phyloP scores from a whole-genome alignment of 1,139 yeast species.

The Nadsonia commutata region DNA sequence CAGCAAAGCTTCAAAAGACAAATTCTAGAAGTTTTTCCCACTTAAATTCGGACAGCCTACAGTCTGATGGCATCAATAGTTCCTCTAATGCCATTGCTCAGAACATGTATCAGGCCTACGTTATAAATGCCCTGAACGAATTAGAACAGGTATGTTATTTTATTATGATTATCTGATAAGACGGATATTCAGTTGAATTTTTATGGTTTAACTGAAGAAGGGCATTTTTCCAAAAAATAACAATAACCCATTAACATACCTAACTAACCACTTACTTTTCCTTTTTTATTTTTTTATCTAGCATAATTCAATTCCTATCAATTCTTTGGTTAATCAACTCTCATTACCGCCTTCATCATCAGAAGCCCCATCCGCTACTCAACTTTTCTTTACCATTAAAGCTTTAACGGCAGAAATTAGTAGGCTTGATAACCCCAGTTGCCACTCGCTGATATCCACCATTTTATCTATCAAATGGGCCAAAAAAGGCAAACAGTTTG shows the following conservation, averaged over 20 bases:
- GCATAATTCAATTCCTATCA: slow-evolving; percentile 30
- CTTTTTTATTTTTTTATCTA: slow-evolving; percentile 16
- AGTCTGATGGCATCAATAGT: not conserved
- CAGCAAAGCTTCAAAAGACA: not conserved
- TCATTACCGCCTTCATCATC: slow-evolving; percentile 27
- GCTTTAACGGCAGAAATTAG: slow-evolving; percentile 38
- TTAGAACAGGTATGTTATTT: slow-evolving; percentile 38
- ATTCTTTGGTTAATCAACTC: slow-evolving; percentile 32
- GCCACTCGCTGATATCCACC: slow-evolving; percentile 33
- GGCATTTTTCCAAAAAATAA: slow-evolving; percentile 6
- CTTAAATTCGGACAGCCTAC: not conserved
- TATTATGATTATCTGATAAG: slow-evolving; percentile 7
- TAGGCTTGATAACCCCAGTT: slow-evolving; percentile 32
- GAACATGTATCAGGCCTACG: slow-evolving; percentile 48
- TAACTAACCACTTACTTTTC: slow-evolving; percentile 5
- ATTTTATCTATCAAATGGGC: slow-evolving; percentile 48
- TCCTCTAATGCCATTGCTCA: slow-evolving; percentile 26
- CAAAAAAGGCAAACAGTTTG: slow-evolving; percentile 26
- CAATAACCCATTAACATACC: slow-evolving; percentile 6
- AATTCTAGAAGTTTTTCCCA: not conserved
- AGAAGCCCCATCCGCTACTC: slow-evolving; percentile 29
- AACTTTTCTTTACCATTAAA: slow-evolving; percentile 31
- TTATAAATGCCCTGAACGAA: slow-evolving; percentile 55
- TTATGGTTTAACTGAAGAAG: not conserved
- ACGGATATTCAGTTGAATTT: not conserved